Evolutionary conservation across 2,329 filamentous ascomycete genomes (phyloP), one percentile per base, ranked within the genome.

Genomic region (Venturia pyrina): DNA sequence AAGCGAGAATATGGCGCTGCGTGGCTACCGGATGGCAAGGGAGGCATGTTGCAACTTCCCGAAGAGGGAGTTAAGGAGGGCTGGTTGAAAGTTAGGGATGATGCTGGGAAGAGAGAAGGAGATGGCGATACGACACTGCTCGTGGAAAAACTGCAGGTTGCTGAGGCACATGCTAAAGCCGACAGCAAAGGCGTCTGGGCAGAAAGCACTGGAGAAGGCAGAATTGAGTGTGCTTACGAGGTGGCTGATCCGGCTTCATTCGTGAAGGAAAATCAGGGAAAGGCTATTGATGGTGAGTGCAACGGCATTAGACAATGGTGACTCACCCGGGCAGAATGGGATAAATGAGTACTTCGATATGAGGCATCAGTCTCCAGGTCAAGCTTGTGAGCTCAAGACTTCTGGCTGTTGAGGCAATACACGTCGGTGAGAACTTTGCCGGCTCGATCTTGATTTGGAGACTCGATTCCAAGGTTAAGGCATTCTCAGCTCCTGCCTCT

Each of bases 41-140:
- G 72, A 43, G 70, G 73, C 24, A 63, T 64, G 24, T 40, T 63
- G 41, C 81, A 85, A 66, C 78, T 99, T 63, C 93, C 95, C 21
- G 92, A 98, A 69, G 86, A 90, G 68, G 84, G 89, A 66, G 86
- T 98, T 69, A 87, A 91, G 73, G 90, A 92, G 72, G 95, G 95
- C 70, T 97, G 93, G 92, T 80, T 92, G 69, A 96, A 95, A 79
- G 85, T 99, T 67, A 87, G 95, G 69, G 95, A 99, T 72, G 95
- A 99, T 77, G 93, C 93, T 67, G 93, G 92, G 68, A 88, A 89
- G 70, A 95, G 93, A 74, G 92, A 97, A 67, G 87, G 88, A 1
- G 89, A 95, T 66, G 88, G 95, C 66, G 88, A 92, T 63, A 83
- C 88, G 10, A 73, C 80, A 40, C 81, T 87, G 69, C 84, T 89